Conservation (phyloP, 2,329 filamentous ascomycete genomes). For the Xylariales sp. region DNA sequence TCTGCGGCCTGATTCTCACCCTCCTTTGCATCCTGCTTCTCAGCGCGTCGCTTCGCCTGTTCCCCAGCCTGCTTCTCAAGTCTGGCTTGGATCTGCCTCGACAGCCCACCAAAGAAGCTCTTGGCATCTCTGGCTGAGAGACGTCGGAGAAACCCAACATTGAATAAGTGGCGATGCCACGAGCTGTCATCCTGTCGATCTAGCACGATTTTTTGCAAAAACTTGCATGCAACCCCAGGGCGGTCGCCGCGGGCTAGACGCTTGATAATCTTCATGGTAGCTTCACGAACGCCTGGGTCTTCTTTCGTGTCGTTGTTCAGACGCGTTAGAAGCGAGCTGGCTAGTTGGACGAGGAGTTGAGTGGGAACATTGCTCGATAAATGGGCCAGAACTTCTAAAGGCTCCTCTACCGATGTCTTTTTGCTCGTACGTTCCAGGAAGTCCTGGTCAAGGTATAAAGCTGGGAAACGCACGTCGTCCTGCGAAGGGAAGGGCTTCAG, state of each 20-base stretch:
- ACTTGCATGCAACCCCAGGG: slow-evolving; percentile 24
- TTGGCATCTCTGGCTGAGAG: slow-evolving; percentile 22
- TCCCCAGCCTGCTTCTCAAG: slow-evolving; percentile 16
- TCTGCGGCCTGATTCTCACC: background rate
- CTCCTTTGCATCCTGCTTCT: background rate
- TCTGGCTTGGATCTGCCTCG: slow-evolving; percentile 22
- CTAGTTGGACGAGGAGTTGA: slow-evolving; percentile 6
- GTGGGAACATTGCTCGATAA: slow-evolving; percentile 9
- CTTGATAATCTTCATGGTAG: slow-evolving; percentile 15
- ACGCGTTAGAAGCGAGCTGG: slow-evolving; percentile 10
- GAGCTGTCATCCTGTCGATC: slow-evolving; percentile 24
- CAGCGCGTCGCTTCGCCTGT: no score
- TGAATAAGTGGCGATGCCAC: slow-evolving; percentile 29
- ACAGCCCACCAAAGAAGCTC: slow-evolving; percentile 23
- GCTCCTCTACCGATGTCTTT: slow-evolving; percentile 15
- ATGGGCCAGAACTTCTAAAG: slow-evolving; percentile 13
- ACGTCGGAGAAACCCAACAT: slow-evolving; percentile 18
- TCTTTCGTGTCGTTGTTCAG: background rate
- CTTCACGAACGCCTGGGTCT: slow-evolving; percentile 5
- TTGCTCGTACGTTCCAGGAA: slow-evolving; percentile 14
- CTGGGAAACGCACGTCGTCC: slow-evolving; percentile 15
- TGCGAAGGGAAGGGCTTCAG: slow-evolving; percentile 14
- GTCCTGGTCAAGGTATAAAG: slow-evolving; percentile 15
- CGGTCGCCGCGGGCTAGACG: slow-evolving; percentile 23
- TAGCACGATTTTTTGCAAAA: slow-evolving; percentile 26